These are phyloP conservation scores for Cytospora schulzeri DNA, from an alignment of 2,329 filamentous ascomycete genomes.

Conservation along the genomic window DNA sequence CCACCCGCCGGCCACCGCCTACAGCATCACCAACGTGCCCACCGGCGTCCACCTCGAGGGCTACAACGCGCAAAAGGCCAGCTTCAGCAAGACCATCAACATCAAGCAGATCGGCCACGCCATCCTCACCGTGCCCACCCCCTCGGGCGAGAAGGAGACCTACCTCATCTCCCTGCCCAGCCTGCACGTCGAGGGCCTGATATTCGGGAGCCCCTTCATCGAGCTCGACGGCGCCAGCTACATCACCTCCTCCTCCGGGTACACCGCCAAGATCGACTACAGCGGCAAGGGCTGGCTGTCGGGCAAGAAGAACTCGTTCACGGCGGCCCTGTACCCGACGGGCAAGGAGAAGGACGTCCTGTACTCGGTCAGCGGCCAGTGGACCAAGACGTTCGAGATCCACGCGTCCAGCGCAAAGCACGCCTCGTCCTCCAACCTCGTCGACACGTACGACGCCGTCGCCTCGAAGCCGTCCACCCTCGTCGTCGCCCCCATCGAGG, in stretches of 20 bases:
- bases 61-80: constrained; percentile 96
- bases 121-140: constrained; percentile 69
- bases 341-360: constrained; percentile 71
- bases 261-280: constrained; percentile 88
- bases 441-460: constrained; percentile 65
- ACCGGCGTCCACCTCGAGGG: constrained; percentile 79
- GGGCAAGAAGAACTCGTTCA: constrained; percentile 93
- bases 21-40: constrained; percentile 84
- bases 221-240: constrained; percentile 85
- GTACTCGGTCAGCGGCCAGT: constrained; percentile 87
- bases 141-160: constrained; percentile 56
- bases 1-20: constrained; percentile 93
- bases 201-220: constrained; percentile 83
- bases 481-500: constrained; percentile 68
- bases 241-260: constrained; percentile 85
- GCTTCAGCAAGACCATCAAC: constrained; percentile 89
- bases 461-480: constrained; percentile 65
- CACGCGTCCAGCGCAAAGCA: constrained; percentile 63
- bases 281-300: constrained; percentile 91
- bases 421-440: constrained; percentile 48
- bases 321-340: constrained; percentile 71
- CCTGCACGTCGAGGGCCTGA: constrained; percentile 90
- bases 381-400: constrained; percentile 82
- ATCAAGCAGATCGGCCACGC: constrained; percentile 95
- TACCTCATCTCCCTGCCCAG: constrained; percentile 91